Percentiles rank a stretch among this genome's conserved stretches.
Evolutionary conservation across 192 early-diverging fungal genomes (phyloP).

Genomic region (Backusella mclennaniae): DNA sequence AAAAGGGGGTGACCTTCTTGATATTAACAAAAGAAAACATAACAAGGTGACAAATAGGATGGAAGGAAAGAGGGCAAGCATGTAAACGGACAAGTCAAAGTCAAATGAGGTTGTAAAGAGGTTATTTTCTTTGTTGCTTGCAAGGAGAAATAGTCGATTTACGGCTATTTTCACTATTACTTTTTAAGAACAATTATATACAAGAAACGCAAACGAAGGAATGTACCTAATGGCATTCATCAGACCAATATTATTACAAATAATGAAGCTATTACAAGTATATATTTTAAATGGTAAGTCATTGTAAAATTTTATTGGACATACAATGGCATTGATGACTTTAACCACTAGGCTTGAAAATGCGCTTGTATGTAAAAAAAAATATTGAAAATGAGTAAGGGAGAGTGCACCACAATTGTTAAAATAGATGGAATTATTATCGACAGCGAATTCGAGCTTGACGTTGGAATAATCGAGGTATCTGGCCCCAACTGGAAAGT

Average conservation of each 20-base stretch:
- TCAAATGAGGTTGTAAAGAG: too few species aligned
- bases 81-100: too few species aligned
- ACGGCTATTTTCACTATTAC: too few species aligned
- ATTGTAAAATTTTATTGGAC: background rate
- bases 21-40: background rate
- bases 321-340: background rate
- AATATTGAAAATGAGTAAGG: background rate
- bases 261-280: background rate
- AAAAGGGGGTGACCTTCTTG: background rate
- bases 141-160: too few species aligned
- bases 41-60: background rate
- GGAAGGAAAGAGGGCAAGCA: background rate
- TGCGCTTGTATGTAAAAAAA: background rate
- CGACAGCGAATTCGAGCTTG: too few species aligned
- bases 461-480: background rate
- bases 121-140: too few species aligned
- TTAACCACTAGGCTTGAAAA: background rate
- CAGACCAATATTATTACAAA: background rate
- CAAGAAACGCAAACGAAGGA: background rate
- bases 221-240: background rate
- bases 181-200: too few species aligned
- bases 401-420: background rate
- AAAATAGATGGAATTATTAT: background rate
- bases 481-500: background rate
- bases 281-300: background rate